Base-by-base conservation (phyloP, 75 land plant species). In the Cupressus sempervirens region DNA sequence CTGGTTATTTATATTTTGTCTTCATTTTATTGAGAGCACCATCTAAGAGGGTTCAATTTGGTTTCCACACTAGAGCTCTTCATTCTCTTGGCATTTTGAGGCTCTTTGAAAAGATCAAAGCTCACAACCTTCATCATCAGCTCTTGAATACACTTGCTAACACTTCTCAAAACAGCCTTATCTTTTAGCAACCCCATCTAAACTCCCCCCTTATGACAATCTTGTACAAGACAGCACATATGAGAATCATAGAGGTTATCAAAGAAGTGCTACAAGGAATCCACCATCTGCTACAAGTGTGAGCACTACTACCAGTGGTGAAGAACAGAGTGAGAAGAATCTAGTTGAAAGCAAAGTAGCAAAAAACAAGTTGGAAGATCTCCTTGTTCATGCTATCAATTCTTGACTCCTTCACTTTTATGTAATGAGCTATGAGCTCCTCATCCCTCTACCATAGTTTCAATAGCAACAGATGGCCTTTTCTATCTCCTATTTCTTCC, bases 41-140 rank as follows among this genome's bases (percentile, higher is more conserved):
- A 93, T 83, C 82, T 83, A 6, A 91, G 40, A 10, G 89, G 92
- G 68, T 80, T 84, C 90, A 91, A 89, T 75, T 88, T 90, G 62
- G 84, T 84, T 80, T 92, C 94, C n/a, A 91, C 94, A 53, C 94
- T 93, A 15, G 93, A 93, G 79, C 94, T 92, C 89, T 93, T 91
- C 89, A 91, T 74, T 87, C 87, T 90, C 89, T 83, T 93, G 46
- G 83, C 77, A 52, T 14, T 52, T 82, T 32, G 83, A 18, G 93
- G 89, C 84, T 89, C 93, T 68, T 88, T 90, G 1, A 80, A 83
- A 82, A 93, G 81, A 86, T 93, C 93, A 75, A 90, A 93, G 85
- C 92, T 91, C 41, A 87, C 82, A 41, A 93, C 95, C 79, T 93
- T 93, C 95, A 92, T 92, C 88, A 91, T 90, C 87, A 93, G 62